Conservation (phyloP, 106 monocot genomes). For the Phalaenopsis equestris region DNA sequence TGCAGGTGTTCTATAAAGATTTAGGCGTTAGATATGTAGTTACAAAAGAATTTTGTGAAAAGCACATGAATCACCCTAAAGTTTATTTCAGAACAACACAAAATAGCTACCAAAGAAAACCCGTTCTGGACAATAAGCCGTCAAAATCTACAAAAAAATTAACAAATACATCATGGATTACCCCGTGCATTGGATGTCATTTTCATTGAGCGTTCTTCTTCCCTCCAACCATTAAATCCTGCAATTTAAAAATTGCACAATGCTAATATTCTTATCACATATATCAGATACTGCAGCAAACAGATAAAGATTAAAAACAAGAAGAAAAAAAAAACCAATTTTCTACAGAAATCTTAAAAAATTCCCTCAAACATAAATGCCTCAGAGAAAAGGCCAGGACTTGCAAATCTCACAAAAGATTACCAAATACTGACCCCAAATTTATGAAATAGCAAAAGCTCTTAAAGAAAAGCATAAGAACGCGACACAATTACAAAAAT, state of each 20-base stretch:
- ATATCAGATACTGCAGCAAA: not conserved
- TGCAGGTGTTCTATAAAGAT: too few species aligned
- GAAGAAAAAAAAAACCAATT: not conserved
- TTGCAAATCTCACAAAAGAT: not conserved
- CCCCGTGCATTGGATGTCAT: not conserved
- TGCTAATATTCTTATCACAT: not conserved
- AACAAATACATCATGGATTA: not conserved
- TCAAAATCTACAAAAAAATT: not conserved
- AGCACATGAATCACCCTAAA: too few species aligned
- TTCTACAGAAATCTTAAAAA: not conserved
- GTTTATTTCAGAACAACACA: not conserved
- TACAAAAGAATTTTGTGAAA: too few species aligned
- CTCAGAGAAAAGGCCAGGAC: not conserved
- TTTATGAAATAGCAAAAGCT: not conserved
- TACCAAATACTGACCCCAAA: not conserved
- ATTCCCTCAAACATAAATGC: not conserved
- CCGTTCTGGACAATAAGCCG: not conserved
- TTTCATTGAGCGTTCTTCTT: not conserved
- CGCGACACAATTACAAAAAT: not conserved
- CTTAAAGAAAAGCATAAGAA: not conserved
- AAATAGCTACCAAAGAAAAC: not conserved
- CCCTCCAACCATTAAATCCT: constrained; percentile 1
- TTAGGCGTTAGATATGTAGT: too few species aligned
- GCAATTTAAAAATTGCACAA: not conserved
- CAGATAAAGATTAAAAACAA: not conserved